Evolutionary conservation across 352 stramenopile species (phyloP), one percentile per base, ranked within the genome.

Genomic region (Globisporangium paddicum): DNA sequence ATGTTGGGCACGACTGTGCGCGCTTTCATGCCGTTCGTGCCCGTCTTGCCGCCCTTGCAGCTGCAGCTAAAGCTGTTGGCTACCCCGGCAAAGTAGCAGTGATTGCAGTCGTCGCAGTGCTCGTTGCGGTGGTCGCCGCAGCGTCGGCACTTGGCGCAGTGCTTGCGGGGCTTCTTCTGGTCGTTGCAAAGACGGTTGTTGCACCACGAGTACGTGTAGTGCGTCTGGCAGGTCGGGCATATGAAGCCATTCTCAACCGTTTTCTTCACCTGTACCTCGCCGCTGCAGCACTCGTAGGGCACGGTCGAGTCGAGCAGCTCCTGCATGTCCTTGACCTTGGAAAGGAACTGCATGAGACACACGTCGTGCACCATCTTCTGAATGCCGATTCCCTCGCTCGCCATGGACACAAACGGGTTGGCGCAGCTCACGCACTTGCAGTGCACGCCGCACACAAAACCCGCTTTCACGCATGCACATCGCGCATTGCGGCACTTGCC

Each of bases 41-140:
- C 57, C 5, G 41, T 54, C 37, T 57, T 58, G 38, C 64, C 60
- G 13, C 63, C 70, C 58, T 87, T 82, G 57, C 83, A 93, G 59
- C 78, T 90, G 58, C 83, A 93, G 54, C 78, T 72, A 35, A 93
- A 93, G 58, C 83, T 93, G 58, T 93, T 93, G 30, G 83, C 83
- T 32, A 93, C 83, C 21, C 83, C 83, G 9, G 83, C 83, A 72
- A 93, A 93, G 64, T 91, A 93, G 62, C 83, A 93, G 60, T 90
- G 83, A 48, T 89, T 88, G 63, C 83, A 93, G 21, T 82, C 67
- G 57, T 93, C 77, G 42, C 83, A 93, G 60, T 93, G 83, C 66
- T 89, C 75, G 54, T 89, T 93, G 45, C 83, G 83, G 58, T 93
- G 81, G 62, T 89, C 79, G 1, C 77, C 82, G 62, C 82, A 93